A percentile compares a stretch with the other conserved stretches of the same genome.
Evolutionary conservation across 1,284 basidiomycete genomes (phyloP).

Genomic region (Boletus smithii): DNA sequence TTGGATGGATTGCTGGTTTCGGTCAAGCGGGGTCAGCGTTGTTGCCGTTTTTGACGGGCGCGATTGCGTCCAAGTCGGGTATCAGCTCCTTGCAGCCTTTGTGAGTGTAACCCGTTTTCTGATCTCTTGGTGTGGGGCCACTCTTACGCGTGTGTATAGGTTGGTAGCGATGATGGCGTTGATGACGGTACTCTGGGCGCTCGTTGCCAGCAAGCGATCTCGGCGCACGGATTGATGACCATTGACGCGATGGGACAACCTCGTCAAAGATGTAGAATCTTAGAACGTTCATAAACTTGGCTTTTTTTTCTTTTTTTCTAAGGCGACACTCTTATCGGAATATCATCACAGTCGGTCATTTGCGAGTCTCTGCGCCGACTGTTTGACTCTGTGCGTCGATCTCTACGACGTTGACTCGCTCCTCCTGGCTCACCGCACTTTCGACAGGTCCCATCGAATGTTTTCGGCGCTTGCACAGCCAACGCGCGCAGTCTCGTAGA

Average conservation of each 20-base stretch:
- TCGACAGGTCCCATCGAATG: too few relatives aligned
- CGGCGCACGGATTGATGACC: slow-evolving; percentile 21
- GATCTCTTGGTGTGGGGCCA: neutral
- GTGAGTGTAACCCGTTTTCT: slow-evolving; percentile 35
- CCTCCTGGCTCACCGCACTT: too few relatives aligned
- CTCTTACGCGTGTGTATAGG: slow-evolving; percentile 25
- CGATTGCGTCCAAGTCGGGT: slow-evolving; percentile 46
- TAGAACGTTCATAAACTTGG: too few relatives aligned
- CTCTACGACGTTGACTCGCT: too few relatives aligned
- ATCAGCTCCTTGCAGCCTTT: slow-evolving; percentile 54
- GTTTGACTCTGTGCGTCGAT: too few relatives aligned
- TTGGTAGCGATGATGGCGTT: slow-evolving; percentile 40
- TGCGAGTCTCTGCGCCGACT: too few relatives aligned
- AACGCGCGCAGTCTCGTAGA: too few relatives aligned
- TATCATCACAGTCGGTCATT: too few relatives aligned
- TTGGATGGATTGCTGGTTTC: slow-evolving; percentile 55
- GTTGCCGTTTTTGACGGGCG: slow-evolving; percentile 54
- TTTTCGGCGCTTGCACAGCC: too few relatives aligned
- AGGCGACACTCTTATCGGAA: too few relatives aligned
- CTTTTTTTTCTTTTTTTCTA: too few relatives aligned
- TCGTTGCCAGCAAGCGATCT: slow-evolving; percentile 35
- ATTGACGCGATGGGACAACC: neutral
- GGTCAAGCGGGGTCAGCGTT: slow-evolving; percentile 52
- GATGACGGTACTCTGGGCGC: slow-evolving; percentile 43
- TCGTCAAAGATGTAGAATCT: slow-evolving; percentile 19